Conservation (phyloP, 768 basidiomycete species). For the Tulasnella calospora region DNA sequence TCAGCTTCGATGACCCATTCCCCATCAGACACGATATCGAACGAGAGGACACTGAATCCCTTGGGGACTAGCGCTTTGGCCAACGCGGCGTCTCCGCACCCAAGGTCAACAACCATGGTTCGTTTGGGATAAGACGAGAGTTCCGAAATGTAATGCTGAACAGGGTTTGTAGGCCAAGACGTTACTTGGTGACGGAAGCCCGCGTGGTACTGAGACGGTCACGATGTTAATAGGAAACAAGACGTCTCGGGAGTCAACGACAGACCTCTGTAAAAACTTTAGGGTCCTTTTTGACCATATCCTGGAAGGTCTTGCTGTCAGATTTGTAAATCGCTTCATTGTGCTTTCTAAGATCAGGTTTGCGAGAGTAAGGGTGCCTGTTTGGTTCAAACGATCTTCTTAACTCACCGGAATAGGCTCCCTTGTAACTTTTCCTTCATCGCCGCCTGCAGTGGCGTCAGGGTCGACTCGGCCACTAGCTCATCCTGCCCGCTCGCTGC, state of each 20-base stretch:
- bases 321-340: conserved; percentile 93
- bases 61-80: conserved; percentile 67
- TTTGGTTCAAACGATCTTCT: neutral
- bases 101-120: conserved; percentile 84
- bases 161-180: conserved; percentile 91
- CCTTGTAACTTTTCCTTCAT: conserved; percentile 80
- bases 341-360: conserved; percentile 57
- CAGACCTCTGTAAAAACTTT: conserved; percentile 74
- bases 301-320: conserved; percentile 62
- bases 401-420: conserved; percentile 73
- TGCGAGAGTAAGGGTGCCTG: neutral
- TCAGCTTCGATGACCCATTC: conserved; percentile 86
- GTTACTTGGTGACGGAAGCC: conserved; percentile 90
- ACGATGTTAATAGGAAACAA: conserved; percentile 67
- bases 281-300: conserved; percentile 81
- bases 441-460: conserved; percentile 68
- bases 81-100: conserved; percentile 90
- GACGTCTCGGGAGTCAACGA: conserved; percentile 72
- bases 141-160: conserved; percentile 67
- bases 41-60: conserved; percentile 67
- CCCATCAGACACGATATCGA: conserved; percentile 70
- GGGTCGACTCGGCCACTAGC: conserved; percentile 23
- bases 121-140: conserved; percentile 55
- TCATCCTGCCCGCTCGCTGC: neutral
- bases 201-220: conserved; percentile 66